Conservation (phyloP, 1,284 basidiomycete species). For the Trametes pubescens region DNA sequence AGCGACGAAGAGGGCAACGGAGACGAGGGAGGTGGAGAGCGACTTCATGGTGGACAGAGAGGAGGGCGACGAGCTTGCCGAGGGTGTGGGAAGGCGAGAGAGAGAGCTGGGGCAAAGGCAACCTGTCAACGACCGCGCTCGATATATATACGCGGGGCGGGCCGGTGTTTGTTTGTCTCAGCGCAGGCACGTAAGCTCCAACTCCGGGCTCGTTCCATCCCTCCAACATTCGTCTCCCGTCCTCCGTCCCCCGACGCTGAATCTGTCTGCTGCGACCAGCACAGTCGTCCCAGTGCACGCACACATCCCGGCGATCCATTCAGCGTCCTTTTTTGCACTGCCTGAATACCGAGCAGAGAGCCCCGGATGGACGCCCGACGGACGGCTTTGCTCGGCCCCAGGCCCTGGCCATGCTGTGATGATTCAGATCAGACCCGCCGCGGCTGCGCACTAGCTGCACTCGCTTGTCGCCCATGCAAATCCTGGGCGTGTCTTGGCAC, state of each 20-base stretch:
- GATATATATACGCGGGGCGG: constrained; percentile 33
- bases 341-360: background rate
- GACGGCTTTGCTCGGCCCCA: constrained; percentile 4
- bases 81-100: constrained; percentile 30
- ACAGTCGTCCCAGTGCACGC: background rate
- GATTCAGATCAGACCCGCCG: background rate
- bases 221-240: constrained; percentile 9
- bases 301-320: background rate
- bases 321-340: background rate
- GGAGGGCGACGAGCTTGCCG: constrained; percentile 31
- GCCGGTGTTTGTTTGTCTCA: constrained; percentile 37
- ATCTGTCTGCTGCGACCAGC: background rate
- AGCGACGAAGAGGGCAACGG: constrained; percentile 35
- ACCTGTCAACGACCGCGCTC: constrained; percentile 19
- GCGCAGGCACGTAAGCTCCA: constrained; percentile 26
- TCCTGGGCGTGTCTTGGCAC: background rate
- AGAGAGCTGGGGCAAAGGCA: constrained; percentile 31
- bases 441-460: background rate
- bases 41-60: constrained; percentile 37
- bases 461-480: background rate
- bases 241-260: background rate
- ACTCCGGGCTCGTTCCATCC: constrained; percentile 15
- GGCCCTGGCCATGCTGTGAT: constrained; percentile 1
- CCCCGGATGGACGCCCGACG: constrained; percentile 4
- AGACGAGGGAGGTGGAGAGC: constrained; percentile 35